These are phyloP conservation scores for Rhizophora mangle DNA, from an alignment of 345 rosid genomes.

Conservation along the genomic window DNA sequence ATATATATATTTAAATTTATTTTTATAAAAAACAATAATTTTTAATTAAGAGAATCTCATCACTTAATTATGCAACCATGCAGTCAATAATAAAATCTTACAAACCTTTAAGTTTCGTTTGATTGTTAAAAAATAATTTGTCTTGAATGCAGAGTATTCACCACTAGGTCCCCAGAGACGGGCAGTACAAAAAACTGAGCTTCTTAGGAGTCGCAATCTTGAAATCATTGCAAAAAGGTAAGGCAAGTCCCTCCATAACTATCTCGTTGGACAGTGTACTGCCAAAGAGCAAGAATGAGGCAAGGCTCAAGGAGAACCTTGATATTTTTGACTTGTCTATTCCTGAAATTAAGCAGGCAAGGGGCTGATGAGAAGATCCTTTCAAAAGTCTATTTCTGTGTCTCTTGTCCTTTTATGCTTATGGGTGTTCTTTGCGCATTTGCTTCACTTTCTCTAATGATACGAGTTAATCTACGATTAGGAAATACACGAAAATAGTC, in stretches of 20 bases:
- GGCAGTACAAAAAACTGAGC: conserved; percentile 40
- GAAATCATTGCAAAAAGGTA: conserved; percentile 44
- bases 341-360: conserved; percentile 41
- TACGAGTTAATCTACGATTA: no score
- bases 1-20: no score
- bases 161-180: conserved; percentile 52
- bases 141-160: conserved; percentile 35
- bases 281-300: conserved; percentile 52
- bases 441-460: no score
- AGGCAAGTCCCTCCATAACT: conserved; percentile 53
- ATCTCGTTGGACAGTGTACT: conserved; percentile 50
- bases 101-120: no score
- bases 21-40: no score
- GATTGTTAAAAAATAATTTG: no score
- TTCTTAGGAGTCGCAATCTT: conserved; percentile 40
- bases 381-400: neutral
- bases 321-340: conserved; percentile 63
- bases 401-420: neutral
- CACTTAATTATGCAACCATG: no score
- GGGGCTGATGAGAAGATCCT: neutral
- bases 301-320: conserved; percentile 44
- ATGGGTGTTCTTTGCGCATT: no score
- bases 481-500: no score
- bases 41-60: no score
- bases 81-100: no score